Evolutionary conservation across 2,329 filamentous ascomycete species (phyloP), one percentile per base, ranked within the genome.

Genomic region (Corniculantispora saksenae): DNA sequence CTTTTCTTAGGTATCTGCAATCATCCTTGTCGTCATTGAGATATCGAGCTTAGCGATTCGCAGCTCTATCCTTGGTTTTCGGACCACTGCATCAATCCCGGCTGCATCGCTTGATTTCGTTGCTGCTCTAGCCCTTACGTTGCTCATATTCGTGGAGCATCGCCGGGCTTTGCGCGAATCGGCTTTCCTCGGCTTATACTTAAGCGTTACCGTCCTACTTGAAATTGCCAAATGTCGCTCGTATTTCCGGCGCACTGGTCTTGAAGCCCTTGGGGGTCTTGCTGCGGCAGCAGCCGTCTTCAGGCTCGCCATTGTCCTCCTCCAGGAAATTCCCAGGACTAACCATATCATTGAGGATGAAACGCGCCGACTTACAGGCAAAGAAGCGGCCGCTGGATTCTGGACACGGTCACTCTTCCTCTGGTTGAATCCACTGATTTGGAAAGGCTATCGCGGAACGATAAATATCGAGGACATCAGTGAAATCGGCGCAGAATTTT

Each of bases 151-250:
- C 15, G 17, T 66, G 0, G 77, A 80, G 64, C 78, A 80, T 50
- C 63, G 40, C 15, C 72, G 70, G 7, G 73, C 76, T 3, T 66
- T 69, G 1, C 70, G 72, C 17, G 76, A 78, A 1, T 78, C 78
- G 0, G 66, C 71, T 0, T 57, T 79, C 1, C 67, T 79, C 23
- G 70, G 66, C 32, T n/a, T 63, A 3, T 80, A 75, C 47, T 70
- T 80, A 8, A 64, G 77, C 51, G 56, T 72, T 7, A 74, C 74
- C 0, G 67, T 74, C 4, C 51, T 78, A 9, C 72, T 78, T 29
- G 77, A 80, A 21, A 67, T 75, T 21, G 73, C 76, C 1, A 69
- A 72, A 10, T 66, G 71, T 2, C 67, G 78, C 25, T 78, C 78
- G 0, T 69, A 75, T 1, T 78, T 74, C 70, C 69, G 77, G 6